These are phyloP conservation scores for Colletotrichum cereale DNA, from an alignment of 2,329 filamentous ascomycete species.

Conservation along the genomic window DNA sequence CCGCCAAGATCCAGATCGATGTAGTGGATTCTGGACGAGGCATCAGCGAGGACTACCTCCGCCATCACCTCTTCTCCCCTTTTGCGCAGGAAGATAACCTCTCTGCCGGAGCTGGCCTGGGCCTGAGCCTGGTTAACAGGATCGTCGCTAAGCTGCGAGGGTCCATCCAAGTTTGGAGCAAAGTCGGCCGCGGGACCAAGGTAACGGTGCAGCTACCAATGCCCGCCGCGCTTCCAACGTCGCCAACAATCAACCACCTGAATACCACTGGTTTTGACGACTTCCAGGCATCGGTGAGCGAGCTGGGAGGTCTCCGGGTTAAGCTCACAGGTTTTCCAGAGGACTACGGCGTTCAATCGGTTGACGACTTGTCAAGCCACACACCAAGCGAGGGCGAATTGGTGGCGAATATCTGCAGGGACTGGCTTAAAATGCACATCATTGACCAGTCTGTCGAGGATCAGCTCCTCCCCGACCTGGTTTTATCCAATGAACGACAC, in stretches of 20 bases:
- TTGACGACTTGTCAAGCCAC: constrained; percentile 15
- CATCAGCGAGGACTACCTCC: constrained; percentile 73
- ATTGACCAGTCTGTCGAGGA: constrained; percentile 34
- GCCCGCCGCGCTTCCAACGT: constrained; percentile 11
- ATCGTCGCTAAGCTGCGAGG: constrained; percentile 71
- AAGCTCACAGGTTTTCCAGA: constrained; percentile 43
- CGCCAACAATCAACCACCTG: not conserved
- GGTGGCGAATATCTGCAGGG: constrained; percentile 46
- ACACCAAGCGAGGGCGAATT: constrained; percentile 39
- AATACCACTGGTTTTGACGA: constrained; percentile 43
- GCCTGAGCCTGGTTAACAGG: constrained; percentile 72
- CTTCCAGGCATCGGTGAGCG: constrained; percentile 46
- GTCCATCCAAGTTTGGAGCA: constrained; percentile 67
- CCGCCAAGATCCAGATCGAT: constrained; percentile 51
- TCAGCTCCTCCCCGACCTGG: constrained; percentile 44
- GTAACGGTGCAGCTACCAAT: constrained; percentile 51
- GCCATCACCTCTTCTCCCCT: constrained; percentile 70
- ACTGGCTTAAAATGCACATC: constrained; percentile 51
- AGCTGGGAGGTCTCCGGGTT: constrained; percentile 49
- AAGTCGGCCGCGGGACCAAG: constrained; percentile 52
- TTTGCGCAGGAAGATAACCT: constrained; percentile 75
- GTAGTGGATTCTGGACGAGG: constrained; percentile 76
- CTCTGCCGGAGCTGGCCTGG: constrained; percentile 72
- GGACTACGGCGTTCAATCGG: not conserved
- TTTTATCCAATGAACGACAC: constrained; percentile 43